These are phyloP conservation scores for Prunus mongolica DNA, from an alignment of 306 rosid species.

Conservation along the genomic window DNA sequence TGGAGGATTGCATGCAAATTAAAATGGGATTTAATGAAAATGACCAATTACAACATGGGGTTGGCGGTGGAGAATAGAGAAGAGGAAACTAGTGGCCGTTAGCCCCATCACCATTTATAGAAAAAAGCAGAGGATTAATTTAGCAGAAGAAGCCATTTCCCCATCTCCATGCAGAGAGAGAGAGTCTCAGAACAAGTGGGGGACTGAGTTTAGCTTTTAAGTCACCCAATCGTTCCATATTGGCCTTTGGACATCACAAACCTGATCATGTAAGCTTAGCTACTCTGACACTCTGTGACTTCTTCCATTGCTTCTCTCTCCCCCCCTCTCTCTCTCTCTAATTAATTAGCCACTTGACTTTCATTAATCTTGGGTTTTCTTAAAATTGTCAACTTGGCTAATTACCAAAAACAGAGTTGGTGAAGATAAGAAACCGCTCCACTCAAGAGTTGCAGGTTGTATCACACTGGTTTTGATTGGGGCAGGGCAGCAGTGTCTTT, in stretches of 20 bases:
- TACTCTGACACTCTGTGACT: conserved; percentile 20
- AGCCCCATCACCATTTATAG: conserved; percentile 47
- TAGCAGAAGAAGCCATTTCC: conserved; percentile 6
- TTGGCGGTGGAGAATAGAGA: conserved; percentile 42
- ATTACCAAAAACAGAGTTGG: conserved; percentile 12
- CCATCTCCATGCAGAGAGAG: neutral
- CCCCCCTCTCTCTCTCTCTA: neutral
- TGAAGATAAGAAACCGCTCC: conserved; percentile 3
- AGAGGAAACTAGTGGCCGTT: conserved; percentile 10
- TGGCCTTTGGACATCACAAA: conserved; percentile 30
- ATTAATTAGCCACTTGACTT: conserved; percentile 12
- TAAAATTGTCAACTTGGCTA: neutral
- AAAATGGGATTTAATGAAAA: conserved; percentile 20
- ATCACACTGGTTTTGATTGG: neutral
- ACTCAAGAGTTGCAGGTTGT: neutral
- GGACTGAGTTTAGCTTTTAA: conserved; percentile 25
- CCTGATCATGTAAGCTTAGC: conserved; percentile 28
- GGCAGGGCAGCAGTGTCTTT: conserved; percentile 5
- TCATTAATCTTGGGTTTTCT: neutral
- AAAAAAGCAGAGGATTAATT: conserved; percentile 21
- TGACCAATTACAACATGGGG: conserved; percentile 20
- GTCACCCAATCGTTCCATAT: conserved; percentile 33
- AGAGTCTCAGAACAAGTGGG: conserved; percentile 23
- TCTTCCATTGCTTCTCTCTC: conserved; percentile 1
- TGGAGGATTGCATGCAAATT: conserved; percentile 24